Base-by-base conservation (phyloP, 2,329 filamentous ascomycete species). In the Fusarium sp. region DNA sequence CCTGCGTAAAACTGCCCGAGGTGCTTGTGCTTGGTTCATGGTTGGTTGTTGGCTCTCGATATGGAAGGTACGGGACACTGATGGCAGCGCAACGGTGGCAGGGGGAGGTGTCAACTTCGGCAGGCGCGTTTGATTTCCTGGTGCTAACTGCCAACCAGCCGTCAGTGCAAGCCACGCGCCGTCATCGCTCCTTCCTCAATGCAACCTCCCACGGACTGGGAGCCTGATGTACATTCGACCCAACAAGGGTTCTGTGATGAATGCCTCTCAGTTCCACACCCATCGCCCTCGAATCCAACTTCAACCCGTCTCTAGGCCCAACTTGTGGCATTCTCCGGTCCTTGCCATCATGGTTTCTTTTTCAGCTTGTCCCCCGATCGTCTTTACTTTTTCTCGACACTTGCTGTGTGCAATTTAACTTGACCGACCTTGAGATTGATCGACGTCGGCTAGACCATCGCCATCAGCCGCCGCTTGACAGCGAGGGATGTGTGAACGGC, bases 401-500 rank as follows among this genome's bases (percentile, higher is more conserved):
- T 16, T 37, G 34, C 27, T 43, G 23, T 56, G 48, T 54, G 70
- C 58, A 68, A 68, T 68, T 69, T 63, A 65, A 62, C 39, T 37
- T 39, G 57, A 41, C 45, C 43, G 66, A 64, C 63, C 63, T 65
- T 64, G 61, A 57, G 65, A 67, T 67, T 67, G 66, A 72, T 63
- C 66, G 71, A 58, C 68, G 27, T 32, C 54, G 52, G 35, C 73
- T 74, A 74, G 71, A 48, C 61, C 58, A 77, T 57, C 65, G 43
- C 57, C 60, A 66, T 59, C 67, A 61, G 58, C 66, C 61, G 66
- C 68, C 45, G 57, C 63, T 57, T 52, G 71, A 70, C 50, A 69
- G 67, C 68, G 65, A 74, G 60, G 74, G 48, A 76, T 68, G 70
- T 35, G 73, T 58, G 73, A 77, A 75, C 73, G 75, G 73, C 67